Evolutionary conservation across 345 rosid species (phyloP), one percentile per base, ranked within the genome.

Genomic region (Noccaea bulbosa): DNA sequence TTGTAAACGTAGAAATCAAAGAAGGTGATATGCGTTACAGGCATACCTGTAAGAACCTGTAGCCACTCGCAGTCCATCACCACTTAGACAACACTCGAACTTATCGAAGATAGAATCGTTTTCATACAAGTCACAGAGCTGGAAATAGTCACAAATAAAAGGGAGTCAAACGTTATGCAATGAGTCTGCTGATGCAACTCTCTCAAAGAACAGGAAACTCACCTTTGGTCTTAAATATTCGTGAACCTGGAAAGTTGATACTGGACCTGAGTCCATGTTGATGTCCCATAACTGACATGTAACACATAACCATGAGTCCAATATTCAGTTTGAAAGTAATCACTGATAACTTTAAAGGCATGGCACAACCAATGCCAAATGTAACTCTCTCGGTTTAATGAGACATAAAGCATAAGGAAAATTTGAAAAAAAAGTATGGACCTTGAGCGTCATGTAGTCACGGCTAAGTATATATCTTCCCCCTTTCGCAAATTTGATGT

Each of bases 241-340:
- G 59, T 92, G 98, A 80, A 92, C 96, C 75, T 83, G 93, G 86
- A 88, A 85, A n/a, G 93, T 86, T 77, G 93, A 81, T 75, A 92
- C 95, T 14, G 99, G 99, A 77, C 99, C 94, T 11, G 94, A 89
- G 82, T 93, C 97, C 98, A 93, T 93, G 81, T 89, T 92, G 76
- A 92, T 85, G 77, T 90, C 98, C 98, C 98, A 92, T 67, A 92
- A 78, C 85, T 84, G 76, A 45, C 65, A 77, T 14, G 66, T 20
- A 49, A 51, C 67, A 22, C 16, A 74, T 22, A 67, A 43, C 34
- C 41, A 51, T 50, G 27, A 39, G 41, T 56, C 39, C 32, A 54
- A 8, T 37, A 43, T 39, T 51, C 44, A 51, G 38, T 43, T 60
- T 50, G 50, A 60, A 49, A 30, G 9, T 24, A 50, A 4, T 34